phyloP scores from a whole-genome alignment of 306 rosid species.

The Castanea sativa region DNA sequence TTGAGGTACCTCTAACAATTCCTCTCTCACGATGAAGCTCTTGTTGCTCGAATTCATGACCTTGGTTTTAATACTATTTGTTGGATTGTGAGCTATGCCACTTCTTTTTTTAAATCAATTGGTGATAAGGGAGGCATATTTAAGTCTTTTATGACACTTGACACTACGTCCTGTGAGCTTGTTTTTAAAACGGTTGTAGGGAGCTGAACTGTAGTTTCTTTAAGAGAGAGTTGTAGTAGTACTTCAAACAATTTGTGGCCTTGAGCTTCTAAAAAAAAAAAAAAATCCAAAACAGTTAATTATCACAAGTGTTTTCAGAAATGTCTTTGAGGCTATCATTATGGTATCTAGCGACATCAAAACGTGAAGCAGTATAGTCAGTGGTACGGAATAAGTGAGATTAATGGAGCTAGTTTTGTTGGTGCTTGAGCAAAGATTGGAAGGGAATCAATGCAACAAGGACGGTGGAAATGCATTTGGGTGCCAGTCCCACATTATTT shows the following conservation, averaged over 20 bases:
- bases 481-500: not conserved
- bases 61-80: no score
- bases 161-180: no score
- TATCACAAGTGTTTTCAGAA: not conserved
- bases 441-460: not conserved
- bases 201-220: no score
- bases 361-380: not conserved
- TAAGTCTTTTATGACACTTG: rapidly evolving
- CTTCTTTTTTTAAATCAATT: no score
- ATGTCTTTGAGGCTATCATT: constrained; percentile 2
- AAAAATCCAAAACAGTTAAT: not conserved
- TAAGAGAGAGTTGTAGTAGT: no score
- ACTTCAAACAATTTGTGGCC: not conserved
- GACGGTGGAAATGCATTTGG: not conserved
- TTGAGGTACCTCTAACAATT: no score
- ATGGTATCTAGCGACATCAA: not conserved
- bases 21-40: no score
- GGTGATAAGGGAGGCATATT: no score
- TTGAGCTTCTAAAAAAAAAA: not conserved
- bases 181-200: no score
- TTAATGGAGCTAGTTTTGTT: not conserved
- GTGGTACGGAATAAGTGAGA: not conserved
- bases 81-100: no score
- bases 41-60: no score
- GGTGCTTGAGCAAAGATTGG: not conserved